Conservation (phyloP, 345 rosid genomes). For the Firmiana major region DNA sequence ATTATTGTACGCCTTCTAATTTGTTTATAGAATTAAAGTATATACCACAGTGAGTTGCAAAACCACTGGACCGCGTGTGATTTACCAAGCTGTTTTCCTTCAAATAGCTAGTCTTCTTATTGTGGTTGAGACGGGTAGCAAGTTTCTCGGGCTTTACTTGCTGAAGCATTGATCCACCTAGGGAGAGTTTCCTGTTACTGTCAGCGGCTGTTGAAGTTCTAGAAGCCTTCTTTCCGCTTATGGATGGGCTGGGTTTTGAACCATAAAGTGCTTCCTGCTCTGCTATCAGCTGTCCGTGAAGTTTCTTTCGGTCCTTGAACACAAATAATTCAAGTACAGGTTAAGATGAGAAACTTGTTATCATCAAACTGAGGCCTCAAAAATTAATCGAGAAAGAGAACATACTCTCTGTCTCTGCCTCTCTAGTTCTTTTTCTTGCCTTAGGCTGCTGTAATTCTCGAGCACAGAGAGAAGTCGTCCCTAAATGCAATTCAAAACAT, state of each 20-base stretch:
- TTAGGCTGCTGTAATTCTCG: conserved; percentile 47
- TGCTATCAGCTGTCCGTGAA: conserved; percentile 53
- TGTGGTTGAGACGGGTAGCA: conserved; percentile 14
- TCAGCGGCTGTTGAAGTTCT: conserved; percentile 35
- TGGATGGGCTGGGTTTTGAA: conserved; percentile 60
- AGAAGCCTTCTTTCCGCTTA: conserved; percentile 46
- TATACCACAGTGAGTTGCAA: conserved; percentile 25
- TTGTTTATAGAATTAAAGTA: background rate
- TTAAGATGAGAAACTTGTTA: background rate
- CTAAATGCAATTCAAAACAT: conserved; percentile 23
- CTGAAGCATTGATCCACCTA: conserved; percentile 63
- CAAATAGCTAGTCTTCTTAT: conserved; percentile 26
- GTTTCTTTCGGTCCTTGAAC: conserved; percentile 59
- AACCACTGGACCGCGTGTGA: conserved; percentile 26
- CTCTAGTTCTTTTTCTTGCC: conserved; percentile 58
- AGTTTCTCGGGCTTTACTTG: conserved; percentile 39
- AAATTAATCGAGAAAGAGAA: background rate
- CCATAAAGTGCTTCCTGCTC: conserved; percentile 62
- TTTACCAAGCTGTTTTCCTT: conserved; percentile 26
- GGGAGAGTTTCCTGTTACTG: conserved; percentile 49
- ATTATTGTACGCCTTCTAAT: background rate
- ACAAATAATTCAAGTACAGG: conserved; percentile 5
- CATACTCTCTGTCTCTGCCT: conserved; percentile 60
- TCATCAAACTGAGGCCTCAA: background rate
- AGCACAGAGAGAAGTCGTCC: conserved; percentile 54